These are phyloP conservation scores for Leccinum subtestaceum DNA, from an alignment of 768 basidiomycete species.

Conservation along the genomic window DNA sequence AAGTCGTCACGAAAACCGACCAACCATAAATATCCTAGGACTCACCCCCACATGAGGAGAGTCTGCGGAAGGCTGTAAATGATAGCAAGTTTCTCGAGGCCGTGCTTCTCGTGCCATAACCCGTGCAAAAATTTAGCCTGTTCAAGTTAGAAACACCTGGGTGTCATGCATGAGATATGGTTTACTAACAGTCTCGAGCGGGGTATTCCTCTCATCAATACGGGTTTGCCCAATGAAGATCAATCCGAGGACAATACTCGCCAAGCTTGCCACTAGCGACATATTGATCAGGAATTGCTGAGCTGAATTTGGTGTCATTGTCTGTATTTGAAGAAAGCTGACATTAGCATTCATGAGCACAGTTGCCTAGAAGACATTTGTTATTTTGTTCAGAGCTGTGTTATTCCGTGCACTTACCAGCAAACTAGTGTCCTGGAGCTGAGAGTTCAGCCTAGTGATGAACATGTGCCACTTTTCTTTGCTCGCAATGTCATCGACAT, in stretches of 20 bases:
- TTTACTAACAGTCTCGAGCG: slow-evolving; percentile 1
- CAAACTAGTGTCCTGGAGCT: slow-evolving; percentile 53
- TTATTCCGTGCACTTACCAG: slow-evolving; percentile 37
- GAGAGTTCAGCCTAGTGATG: slow-evolving; percentile 41
- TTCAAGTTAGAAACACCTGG: neutral
- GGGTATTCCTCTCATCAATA: slow-evolving; percentile 28
- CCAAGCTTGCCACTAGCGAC: slow-evolving; percentile 42
- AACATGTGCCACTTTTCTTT: slow-evolving; percentile 43
- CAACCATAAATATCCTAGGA: slow-evolving; percentile 2
- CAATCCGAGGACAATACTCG: slow-evolving; percentile 42
- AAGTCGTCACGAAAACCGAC: neutral
- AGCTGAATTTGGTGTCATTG: slow-evolving; percentile 16
- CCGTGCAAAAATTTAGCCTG: slow-evolving; percentile 13
- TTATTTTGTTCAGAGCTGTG: neutral
- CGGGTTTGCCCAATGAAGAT: slow-evolving; percentile 43
- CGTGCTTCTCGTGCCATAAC: slow-evolving; percentile 29
- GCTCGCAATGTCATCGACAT: slow-evolving; percentile 45
- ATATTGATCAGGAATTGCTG: slow-evolving; percentile 43
- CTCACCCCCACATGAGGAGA: slow-evolving; percentile 61
- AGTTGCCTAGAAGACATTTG: slow-evolving; percentile 38
- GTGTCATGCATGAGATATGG: neutral
- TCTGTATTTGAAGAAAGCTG: slow-evolving; percentile 52
- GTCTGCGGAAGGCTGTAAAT: slow-evolving; percentile 55
- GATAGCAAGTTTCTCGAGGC: slow-evolving; percentile 50
- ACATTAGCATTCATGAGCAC: slow-evolving; percentile 62